Conservation (phyloP, 1,139 yeast species). For the Saccharomyces pastorianus region DNA sequence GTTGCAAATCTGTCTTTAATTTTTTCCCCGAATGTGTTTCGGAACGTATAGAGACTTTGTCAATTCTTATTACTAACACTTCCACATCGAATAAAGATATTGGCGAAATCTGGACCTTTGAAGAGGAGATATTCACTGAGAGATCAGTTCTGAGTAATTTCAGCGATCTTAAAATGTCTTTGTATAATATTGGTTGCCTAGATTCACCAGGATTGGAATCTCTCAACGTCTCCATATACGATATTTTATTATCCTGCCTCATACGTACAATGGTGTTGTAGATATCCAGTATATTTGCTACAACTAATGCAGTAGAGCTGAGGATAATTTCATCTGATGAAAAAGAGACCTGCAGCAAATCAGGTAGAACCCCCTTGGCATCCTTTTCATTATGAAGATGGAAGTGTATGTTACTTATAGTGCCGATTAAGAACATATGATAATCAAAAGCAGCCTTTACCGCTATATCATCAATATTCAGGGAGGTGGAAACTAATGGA, state of each 20-base stretch:
- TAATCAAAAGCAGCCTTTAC: slow-evolving; percentile 69
- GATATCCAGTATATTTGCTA: slow-evolving; percentile 73
- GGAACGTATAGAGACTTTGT: slow-evolving; percentile 49
- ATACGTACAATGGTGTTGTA: slow-evolving; percentile 63
- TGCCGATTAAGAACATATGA: slow-evolving; percentile 68
- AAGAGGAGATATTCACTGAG: slow-evolving; percentile 48
- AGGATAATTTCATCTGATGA: slow-evolving; percentile 50
- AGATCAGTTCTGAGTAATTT: slow-evolving; percentile 46
- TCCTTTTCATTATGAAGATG: slow-evolving; percentile 65
- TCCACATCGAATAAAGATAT: slow-evolving; percentile 67
- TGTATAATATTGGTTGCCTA: slow-evolving; percentile 13
- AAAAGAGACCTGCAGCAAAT: slow-evolving; percentile 52
- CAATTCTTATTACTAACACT: slow-evolving; percentile 57
- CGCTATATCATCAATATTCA: slow-evolving; percentile 49
- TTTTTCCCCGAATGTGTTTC: slow-evolving; percentile 44
- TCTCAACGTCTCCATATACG: slow-evolving; percentile 59
- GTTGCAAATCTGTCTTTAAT: slow-evolving; percentile 38
- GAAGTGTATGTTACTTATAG: slow-evolving; percentile 42
- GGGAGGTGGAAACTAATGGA: slow-evolving; percentile 61
- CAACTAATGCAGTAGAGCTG: slow-evolving; percentile 74
- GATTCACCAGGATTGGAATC: slow-evolving; percentile 25
- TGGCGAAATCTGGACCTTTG: slow-evolving; percentile 64
- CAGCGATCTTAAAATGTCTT: slow-evolving; percentile 21
- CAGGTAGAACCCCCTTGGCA: slow-evolving; percentile 40
- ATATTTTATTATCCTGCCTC: slow-evolving; percentile 60